These are phyloP conservation scores for Fusarium scirpi DNA, from an alignment of 2,329 filamentous ascomycete species.

Conservation along the genomic window DNA sequence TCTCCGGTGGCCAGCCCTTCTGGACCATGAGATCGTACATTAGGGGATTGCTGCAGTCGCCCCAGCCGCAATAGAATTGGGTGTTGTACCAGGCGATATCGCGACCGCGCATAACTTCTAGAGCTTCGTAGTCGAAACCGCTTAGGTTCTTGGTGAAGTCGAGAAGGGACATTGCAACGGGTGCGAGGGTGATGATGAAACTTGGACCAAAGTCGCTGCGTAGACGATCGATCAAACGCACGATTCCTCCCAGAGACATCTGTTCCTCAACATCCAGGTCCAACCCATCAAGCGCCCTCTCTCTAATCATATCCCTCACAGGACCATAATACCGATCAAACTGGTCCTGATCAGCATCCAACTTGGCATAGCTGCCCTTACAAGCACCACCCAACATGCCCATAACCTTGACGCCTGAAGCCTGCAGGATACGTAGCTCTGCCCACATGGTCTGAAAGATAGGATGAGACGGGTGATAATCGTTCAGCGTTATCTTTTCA, in stretches of 20 bases:
- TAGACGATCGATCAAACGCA: constrained; percentile 75
- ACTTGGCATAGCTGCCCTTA: constrained; percentile 73
- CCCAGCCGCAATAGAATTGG: constrained; percentile 95
- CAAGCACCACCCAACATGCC: constrained; percentile 91
- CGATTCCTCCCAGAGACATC: constrained; percentile 74
- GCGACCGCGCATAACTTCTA: constrained; percentile 74
- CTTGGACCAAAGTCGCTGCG: constrained; percentile 74
- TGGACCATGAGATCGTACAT: constrained; percentile 65
- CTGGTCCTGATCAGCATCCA: constrained; percentile 66
- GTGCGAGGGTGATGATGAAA: constrained; percentile 85
- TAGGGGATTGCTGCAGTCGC: constrained; percentile 61
- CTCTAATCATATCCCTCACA: constrained; percentile 72
- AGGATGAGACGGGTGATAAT: constrained; percentile 75
- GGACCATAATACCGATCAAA: constrained; percentile 83
- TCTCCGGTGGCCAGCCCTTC: constrained; percentile 77
- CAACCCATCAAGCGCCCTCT: constrained; percentile 73
- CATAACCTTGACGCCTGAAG: constrained; percentile 80
- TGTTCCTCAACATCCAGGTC: constrained; percentile 85
- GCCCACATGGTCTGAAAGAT: constrained; percentile 81
- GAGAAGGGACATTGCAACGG: constrained; percentile 80
- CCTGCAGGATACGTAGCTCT: constrained; percentile 79
- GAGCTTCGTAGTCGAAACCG: constrained; percentile 82
- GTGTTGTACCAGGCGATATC: constrained; percentile 88
- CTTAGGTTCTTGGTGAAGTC: constrained; percentile 71
- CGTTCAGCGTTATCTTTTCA: constrained; percentile 79